Evolutionary conservation across 768 basidiomycete genomes (phyloP), one percentile per base, ranked within the genome.

Genomic region (Albatrellus ellisii): DNA sequence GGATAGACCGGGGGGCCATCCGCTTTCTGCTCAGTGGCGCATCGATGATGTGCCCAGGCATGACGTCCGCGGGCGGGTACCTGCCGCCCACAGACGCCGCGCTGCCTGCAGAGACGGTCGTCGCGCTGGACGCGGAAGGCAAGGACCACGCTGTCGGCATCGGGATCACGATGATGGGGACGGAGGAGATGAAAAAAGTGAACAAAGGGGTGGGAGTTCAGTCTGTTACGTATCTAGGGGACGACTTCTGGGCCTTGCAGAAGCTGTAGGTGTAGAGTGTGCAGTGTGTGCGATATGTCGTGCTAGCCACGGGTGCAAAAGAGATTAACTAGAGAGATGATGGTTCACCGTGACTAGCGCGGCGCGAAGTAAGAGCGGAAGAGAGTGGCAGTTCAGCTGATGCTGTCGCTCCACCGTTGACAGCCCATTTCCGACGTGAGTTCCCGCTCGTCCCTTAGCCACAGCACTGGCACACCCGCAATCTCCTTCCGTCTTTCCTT

Each of bases 31-130:
- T 99, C 35, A 81, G 79, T 9, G 95, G 89, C 12, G 89, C 89
- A 20, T 79, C 83, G 63, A 91, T 94, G 85, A 94, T 94, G 89
- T 91, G 84, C 52, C 95, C 95, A 4, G 95, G 95, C 17, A 66
- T 99, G 42, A 94, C 95, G 21, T 98, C 94, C 26, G 70, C 77
- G 26, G 92, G 92, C 6, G 94, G 94, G 6, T 73, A 73, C 53
- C 74, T 98, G 0, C 94, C 94, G 0, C 75, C 86, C 7, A 61
- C 75, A 11, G 77, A 78, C 28, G 66, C 64, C 14, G 77, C 71
- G 3, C 62, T 97, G 27, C 72, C 77, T 18, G 73, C 76, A 26
- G 78, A 75, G n/a, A 65, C 73, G 0, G 68, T 84, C 5, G 91
- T 99, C n/a, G 88, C 86, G 2, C 78, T 99, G 39, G 71, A 81